Conservation (phyloP, 1,284 basidiomycete genomes). For the Leccinum solheimii region DNA sequence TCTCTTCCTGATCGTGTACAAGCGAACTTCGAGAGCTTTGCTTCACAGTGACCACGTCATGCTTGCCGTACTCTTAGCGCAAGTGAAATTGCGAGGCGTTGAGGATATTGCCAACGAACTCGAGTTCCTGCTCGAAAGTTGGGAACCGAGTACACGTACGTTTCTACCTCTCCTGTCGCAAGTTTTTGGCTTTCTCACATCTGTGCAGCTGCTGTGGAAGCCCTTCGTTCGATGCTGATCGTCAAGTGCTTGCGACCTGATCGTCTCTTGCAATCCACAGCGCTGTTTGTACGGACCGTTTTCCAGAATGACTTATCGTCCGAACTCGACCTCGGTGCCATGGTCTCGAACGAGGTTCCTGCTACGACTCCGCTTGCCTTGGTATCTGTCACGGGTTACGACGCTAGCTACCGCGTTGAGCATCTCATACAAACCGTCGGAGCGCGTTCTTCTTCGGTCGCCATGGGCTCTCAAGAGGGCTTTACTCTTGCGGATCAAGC, state of each 20-base stretch:
- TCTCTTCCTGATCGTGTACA: slow-evolving; percentile 89
- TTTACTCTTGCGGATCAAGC: slow-evolving; percentile 92
- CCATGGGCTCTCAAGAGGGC: slow-evolving; percentile 99
- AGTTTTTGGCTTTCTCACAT: slow-evolving; percentile 7
- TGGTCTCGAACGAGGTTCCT: slow-evolving; percentile 79
- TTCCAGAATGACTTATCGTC: slow-evolving; percentile 84
- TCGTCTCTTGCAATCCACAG: slow-evolving; percentile 80
- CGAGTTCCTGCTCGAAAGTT: slow-evolving; percentile 89
- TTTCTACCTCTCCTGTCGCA: slow-evolving; percentile 19
- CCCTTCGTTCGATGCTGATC: slow-evolving; percentile 74
- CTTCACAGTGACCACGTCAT: slow-evolving; percentile 92
- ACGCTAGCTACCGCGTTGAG: slow-evolving; percentile 94
- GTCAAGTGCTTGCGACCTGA: slow-evolving; percentile 92
- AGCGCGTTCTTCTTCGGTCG: slow-evolving; percentile 80
- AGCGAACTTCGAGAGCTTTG: slow-evolving; percentile 87
- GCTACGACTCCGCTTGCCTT: slow-evolving; percentile 85
- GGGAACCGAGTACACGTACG: slow-evolving; percentile 75
- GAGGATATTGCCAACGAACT: slow-evolving; percentile 85
- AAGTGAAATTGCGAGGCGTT: slow-evolving; percentile 81
- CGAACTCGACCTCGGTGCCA: slow-evolving; percentile 69
- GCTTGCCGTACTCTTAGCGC: slow-evolving; percentile 87
- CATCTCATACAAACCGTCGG: slow-evolving; percentile 80
- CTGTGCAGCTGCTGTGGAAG: slow-evolving; percentile 63
- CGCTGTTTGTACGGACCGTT: slow-evolving; percentile 69
- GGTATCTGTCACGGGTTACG: slow-evolving; percentile 93